Conservation (phyloP, 2,329 filamentous ascomycete species). For the Oidium heveae region DNA sequence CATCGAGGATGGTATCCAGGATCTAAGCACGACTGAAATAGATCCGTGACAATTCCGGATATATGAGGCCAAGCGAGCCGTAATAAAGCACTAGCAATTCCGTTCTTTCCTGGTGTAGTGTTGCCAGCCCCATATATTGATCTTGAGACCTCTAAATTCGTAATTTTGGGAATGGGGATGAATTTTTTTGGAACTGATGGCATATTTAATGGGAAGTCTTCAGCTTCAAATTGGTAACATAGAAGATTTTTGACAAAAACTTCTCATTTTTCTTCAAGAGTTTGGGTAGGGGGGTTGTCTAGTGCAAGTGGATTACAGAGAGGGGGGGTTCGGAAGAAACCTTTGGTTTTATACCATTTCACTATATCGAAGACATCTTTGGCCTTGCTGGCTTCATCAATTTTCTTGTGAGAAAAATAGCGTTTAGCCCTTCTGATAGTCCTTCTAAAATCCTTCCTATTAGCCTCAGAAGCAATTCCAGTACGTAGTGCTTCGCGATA, state of each 20-base stretch:
- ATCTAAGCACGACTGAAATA: background rate
- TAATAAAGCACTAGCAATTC: background rate
- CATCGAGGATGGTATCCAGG: background rate
- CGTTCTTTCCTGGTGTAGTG: background rate
- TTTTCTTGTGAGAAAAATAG: background rate
- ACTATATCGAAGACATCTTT: background rate
- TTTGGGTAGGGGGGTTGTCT: background rate
- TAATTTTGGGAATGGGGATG: background rate
- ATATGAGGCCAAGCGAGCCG: background rate
- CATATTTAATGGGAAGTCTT: background rate
- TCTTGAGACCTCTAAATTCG: background rate
- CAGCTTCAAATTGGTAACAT: background rate
- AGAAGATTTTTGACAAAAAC: background rate
- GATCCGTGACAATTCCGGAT: background rate
- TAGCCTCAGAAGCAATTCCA: background rate
- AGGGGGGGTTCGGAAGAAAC: background rate
- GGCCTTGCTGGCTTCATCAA: background rate
- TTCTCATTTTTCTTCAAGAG: background rate
- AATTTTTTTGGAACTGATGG: background rate
- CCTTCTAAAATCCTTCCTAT: background rate
- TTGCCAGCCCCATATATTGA: background rate
- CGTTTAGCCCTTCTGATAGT: background rate
- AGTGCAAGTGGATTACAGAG: background rate
- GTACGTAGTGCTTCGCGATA: background rate
- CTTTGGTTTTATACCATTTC: background rate